Conservation (phyloP, 2,329 filamentous ascomycete genomes). For the Colletotrichum sp. region DNA sequence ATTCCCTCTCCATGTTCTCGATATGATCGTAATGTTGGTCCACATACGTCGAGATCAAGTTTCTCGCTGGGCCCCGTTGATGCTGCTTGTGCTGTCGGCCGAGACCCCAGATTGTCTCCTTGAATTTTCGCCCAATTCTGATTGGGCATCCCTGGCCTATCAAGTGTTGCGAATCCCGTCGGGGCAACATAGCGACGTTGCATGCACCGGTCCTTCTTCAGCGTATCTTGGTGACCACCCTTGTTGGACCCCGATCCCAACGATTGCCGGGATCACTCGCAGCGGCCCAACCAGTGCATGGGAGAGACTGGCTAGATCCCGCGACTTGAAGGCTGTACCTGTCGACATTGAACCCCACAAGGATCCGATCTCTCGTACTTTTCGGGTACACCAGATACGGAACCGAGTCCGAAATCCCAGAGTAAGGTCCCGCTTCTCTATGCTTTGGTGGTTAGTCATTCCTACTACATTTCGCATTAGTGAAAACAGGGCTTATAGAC, state of each 20-base stretch:
- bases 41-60: too few relatives aligned
- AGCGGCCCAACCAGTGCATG: neutral
- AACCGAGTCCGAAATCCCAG: neutral
- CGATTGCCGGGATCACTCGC: neutral
- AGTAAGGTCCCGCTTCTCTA: accelerated
- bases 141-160: neutral
- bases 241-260: neutral
- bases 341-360: neutral
- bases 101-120: neutral
- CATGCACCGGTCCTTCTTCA: neutral
- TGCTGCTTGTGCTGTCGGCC: neutral
- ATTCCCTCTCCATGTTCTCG: too few relatives aligned
- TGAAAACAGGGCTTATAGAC: neutral
- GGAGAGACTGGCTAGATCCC: neutral
- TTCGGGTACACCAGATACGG: neutral
- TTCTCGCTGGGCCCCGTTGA: neutral
- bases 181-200: neutral
- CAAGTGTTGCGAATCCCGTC: neutral
- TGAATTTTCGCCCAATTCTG: neutral
- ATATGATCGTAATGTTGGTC: neutral
- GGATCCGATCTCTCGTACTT: neutral
- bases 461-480: accelerated
- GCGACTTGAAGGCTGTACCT: too few relatives aligned
- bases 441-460: neutral
- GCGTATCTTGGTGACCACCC: too few relatives aligned